phyloP scores from a whole-genome alignment of 2,329 filamentous ascomycete species.

The Furcasterigmium sp. region DNA sequence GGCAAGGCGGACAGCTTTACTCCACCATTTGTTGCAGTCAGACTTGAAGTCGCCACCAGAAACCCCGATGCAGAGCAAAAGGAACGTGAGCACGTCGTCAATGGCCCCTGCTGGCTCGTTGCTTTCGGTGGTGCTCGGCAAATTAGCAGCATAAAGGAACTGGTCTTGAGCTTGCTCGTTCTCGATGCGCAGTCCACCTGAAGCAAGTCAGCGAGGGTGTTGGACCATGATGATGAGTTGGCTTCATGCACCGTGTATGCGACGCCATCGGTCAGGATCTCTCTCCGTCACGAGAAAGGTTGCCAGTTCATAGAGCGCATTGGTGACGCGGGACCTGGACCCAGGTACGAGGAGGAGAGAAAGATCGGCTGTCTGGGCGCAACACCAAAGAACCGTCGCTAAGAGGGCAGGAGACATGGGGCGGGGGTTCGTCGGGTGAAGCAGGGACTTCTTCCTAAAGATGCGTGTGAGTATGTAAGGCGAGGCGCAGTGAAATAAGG shows the following conservation, averaged over 20 bases:
- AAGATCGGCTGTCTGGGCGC: conserved; percentile 41
- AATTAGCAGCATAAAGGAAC: conserved; percentile 13
- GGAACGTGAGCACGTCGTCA: conserved; percentile 39
- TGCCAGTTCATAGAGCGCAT: conserved; percentile 29
- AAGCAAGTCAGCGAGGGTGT: not conserved
- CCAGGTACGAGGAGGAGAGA: conserved; percentile 33
- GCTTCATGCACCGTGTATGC: conserved; percentile 19
- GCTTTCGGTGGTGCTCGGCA: conserved; percentile 23
- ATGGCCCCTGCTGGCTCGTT: conserved; percentile 28
- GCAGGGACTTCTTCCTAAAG: conserved; percentile 37
- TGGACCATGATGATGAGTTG: not conserved
- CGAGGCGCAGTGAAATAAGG: conserved; percentile 36
- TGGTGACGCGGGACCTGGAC: conserved; percentile 30
- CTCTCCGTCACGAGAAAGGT: conserved; percentile 26
- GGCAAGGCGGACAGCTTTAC: conserved; percentile 33
- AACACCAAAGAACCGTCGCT: conserved; percentile 41
- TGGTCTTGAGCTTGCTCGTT: conserved; percentile 20
- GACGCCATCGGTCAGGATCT: conserved; percentile 30
- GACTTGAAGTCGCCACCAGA: conserved; percentile 43
- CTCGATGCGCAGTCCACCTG: conserved; percentile 26
- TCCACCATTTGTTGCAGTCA: conserved; percentile 42
- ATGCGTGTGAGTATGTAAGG: conserved; percentile 42
- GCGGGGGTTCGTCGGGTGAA: conserved; percentile 32
- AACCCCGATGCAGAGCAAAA: conserved; percentile 37
- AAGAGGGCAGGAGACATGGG: conserved; percentile 37